Percentiles rank a stretch among this genome's conserved stretches.
Evolutionary conservation across 371 early-diverging fungal species (phyloP).

Genomic region (Mucor racemosus): DNA sequence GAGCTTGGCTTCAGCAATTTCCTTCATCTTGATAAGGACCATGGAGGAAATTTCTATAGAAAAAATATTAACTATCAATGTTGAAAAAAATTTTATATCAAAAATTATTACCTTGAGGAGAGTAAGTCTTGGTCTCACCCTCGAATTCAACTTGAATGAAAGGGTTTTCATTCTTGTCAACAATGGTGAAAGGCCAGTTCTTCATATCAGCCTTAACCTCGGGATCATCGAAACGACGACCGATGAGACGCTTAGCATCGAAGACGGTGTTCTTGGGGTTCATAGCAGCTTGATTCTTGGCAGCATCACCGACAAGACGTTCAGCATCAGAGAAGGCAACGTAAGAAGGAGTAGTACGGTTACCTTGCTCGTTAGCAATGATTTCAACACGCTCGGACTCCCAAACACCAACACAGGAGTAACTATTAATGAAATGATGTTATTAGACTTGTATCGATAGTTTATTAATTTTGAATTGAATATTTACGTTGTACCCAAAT

Average conservation of each 20-base stretch:
- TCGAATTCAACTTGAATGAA: constrained; percentile 79
- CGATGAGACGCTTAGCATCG: constrained; percentile 96
- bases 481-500: constrained; percentile 50
- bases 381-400: constrained; percentile 77
- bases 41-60: constrained; percentile 82
- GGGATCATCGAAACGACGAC: constrained; percentile 89
- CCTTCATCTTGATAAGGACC: constrained; percentile 93
- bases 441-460: not conserved
- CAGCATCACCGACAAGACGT: constrained; percentile 89
- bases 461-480: not conserved
- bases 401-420: constrained; percentile 80
- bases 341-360: constrained; percentile 92
- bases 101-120: constrained; percentile 68
- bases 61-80: not conserved
- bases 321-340: constrained; percentile 88
- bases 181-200: constrained; percentile 87
- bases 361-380: constrained; percentile 91
- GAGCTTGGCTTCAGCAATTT: constrained; percentile 88
- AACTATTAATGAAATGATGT: constrained; percentile 54
- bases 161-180: constrained; percentile 77
- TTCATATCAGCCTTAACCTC: constrained; percentile 91
- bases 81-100: not conserved
- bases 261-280: constrained; percentile 90
- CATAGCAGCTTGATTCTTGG: constrained; percentile 86
- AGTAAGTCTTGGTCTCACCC: constrained; percentile 82